phyloP scores from a whole-genome alignment of 306 rosid species.

The Casuarina cunninghamiana region DNA sequence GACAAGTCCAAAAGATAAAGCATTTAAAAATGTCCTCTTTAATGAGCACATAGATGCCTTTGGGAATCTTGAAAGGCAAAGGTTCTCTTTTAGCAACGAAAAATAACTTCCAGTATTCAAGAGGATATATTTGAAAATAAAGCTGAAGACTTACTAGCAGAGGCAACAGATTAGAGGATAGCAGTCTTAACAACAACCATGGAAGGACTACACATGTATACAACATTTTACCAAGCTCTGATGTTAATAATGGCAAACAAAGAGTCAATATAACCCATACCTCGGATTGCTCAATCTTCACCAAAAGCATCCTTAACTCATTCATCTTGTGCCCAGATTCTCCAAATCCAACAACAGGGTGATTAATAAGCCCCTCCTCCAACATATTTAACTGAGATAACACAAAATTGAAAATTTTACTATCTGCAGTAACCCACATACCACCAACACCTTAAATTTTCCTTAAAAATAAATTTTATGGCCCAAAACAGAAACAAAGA shows the following conservation, averaged over 20 bases:
- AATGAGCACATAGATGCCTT: background rate
- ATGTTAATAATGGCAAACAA: constrained; percentile 19
- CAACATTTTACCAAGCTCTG: constrained; percentile 18
- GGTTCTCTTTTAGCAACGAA: background rate
- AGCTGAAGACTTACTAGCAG: background rate
- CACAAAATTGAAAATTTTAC: constrained; percentile 37
- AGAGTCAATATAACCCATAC: constrained; percentile 37
- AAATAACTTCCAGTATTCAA: background rate
- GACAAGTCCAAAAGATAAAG: background rate
- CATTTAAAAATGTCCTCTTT: background rate
- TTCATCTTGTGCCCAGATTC: constrained; percentile 88
- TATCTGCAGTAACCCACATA: constrained; percentile 16
- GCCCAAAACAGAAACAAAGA: constrained; percentile 12
- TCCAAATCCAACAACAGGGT: constrained; percentile 88
- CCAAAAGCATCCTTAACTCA: constrained; percentile 86
- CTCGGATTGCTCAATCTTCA: constrained; percentile 98
- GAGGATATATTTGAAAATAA: background rate
- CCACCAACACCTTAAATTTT: constrained; percentile 26
- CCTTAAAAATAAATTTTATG: constrained; percentile 24
- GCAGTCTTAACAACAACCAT: constrained; percentile 16
- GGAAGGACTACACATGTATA: constrained; percentile 16
- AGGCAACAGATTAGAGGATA: background rate
- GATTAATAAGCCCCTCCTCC: constrained; percentile 96
- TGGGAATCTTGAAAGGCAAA: background rate
- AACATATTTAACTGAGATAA: constrained; percentile 68